Conservation (phyloP, 2,329 filamentous ascomycete species). For the Samsoniella hepiali region DNA sequence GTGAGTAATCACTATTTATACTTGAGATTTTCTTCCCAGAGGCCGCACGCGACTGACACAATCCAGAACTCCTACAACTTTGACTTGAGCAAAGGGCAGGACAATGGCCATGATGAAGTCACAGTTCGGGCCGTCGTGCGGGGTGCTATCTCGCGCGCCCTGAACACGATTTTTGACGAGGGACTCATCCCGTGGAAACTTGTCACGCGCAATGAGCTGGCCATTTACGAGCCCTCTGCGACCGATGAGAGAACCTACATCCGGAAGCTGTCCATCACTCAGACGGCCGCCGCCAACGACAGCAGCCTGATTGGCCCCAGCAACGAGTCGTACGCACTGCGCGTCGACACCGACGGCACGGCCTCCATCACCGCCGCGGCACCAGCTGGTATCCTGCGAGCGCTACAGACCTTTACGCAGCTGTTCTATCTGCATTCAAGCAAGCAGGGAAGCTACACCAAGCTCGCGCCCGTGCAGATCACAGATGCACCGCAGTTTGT, state of each 20-base stretch:
- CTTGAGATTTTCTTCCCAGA: slow-evolving; percentile 22
- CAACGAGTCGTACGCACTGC: slow-evolving; percentile 73
- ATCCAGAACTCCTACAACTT: background rate
- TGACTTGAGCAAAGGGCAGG: background rate
- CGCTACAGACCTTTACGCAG: slow-evolving; percentile 72
- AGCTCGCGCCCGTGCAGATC: slow-evolving; percentile 66
- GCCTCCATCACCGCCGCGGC: slow-evolving; percentile 63
- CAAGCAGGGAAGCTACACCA: slow-evolving; percentile 58
- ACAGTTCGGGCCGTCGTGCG: slow-evolving; percentile 46
- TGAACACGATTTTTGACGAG: slow-evolving; percentile 62
- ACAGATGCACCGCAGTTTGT: slow-evolving; percentile 69
- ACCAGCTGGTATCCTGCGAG: slow-evolving; percentile 66
- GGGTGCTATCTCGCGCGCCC: slow-evolving; percentile 50
- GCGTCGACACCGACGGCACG: slow-evolving; percentile 48
- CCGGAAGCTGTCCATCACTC: slow-evolving; percentile 55
- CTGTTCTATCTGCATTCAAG: slow-evolving; percentile 69
- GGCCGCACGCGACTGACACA: slow-evolving; percentile 2
- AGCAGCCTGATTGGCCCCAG: slow-evolving; percentile 61
- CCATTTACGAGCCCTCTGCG: background rate
- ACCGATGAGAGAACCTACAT: slow-evolving; percentile 56
- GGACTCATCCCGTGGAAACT: slow-evolving; percentile 78
- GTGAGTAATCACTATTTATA: slow-evolving; percentile 40
- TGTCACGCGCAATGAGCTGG: slow-evolving; percentile 50
- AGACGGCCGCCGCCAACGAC: slow-evolving; percentile 51
- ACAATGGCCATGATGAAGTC: background rate